Evolutionary conservation across 2,329 filamentous ascomycete genomes (phyloP).

Genomic region (Grosmannia serpens): DNA sequence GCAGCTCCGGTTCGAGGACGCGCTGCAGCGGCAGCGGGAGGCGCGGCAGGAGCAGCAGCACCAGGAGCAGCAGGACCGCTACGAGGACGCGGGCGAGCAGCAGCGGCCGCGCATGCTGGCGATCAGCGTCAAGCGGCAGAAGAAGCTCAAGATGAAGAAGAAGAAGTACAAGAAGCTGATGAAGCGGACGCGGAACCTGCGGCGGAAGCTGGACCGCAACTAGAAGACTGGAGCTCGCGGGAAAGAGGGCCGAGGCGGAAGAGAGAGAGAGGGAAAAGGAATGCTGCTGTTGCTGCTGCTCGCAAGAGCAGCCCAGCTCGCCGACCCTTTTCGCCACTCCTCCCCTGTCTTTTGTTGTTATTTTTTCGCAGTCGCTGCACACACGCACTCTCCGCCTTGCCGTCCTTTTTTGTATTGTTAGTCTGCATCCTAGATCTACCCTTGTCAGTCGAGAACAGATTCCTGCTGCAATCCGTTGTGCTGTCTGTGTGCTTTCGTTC

Average conservation of each 20-base stretch:
- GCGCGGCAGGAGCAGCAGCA: constrained; percentile 21
- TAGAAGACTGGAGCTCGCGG: neutral
- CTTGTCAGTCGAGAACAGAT: neutral
- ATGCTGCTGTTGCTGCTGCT: no score
- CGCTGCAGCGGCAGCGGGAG: constrained; percentile 18
- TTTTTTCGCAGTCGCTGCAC: neutral
- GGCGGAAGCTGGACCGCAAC: constrained; percentile 54
- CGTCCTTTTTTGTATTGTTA: neutral
- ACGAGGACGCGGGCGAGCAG: neutral
- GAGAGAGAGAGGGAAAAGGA: neutral
- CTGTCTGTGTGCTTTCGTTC: neutral
- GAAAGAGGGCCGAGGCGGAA: neutral
- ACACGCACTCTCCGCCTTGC: neutral
- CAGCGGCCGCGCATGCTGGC: constrained; percentile 49
- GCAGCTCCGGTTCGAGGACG: constrained; percentile 47
- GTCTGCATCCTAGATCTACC: neutral
- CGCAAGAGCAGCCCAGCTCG: neutral
- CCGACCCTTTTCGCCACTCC: neutral
- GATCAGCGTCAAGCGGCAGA: constrained; percentile 84
- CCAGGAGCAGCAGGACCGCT: constrained; percentile 19
- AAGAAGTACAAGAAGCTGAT: constrained; percentile 99
- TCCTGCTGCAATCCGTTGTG: neutral
- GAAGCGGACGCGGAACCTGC: constrained; percentile 78
- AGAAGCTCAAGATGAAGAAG: constrained; percentile 99
- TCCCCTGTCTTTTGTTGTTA: neutral